Evolutionary conservation across 345 rosid genomes (phyloP).

Genomic region (Euphorbia pulcherrima): DNA sequence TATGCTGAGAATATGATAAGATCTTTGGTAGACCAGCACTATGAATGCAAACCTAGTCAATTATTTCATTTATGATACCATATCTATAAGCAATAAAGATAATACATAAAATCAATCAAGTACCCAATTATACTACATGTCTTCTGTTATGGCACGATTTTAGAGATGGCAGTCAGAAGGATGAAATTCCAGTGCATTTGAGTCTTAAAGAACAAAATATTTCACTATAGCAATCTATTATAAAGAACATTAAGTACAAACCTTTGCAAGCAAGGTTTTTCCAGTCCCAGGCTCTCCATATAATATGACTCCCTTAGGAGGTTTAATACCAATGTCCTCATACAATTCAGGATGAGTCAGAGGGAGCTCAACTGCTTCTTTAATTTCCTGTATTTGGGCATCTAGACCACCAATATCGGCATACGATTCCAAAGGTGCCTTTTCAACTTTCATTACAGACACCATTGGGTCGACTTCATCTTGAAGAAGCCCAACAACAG

Average conservation of each 20-base stretch:
- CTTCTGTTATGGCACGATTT: background rate
- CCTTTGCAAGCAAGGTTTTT: conserved; percentile 97
- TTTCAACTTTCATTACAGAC: conserved; percentile 98
- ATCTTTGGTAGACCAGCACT: background rate
- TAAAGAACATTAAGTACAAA: conserved; percentile 14
- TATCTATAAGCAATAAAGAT: background rate
- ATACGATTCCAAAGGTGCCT: conserved; percentile 98
- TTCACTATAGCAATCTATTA: background rate
- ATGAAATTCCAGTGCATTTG: background rate
- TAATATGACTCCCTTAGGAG: conserved; percentile 97
- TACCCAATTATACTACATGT: background rate
- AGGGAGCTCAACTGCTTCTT: conserved; percentile 99
- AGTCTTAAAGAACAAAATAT: background rate
- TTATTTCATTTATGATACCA: background rate
- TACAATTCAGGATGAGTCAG: conserved; percentile 95
- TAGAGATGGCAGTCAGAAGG: background rate
- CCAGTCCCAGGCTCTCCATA: conserved; percentile 99
- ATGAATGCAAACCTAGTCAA: conserved; percentile 1
- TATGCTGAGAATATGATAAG: background rate
- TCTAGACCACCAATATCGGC: conserved; percentile 98
- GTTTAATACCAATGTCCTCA: conserved; percentile 98
- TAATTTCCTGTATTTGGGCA: conserved; percentile 98
- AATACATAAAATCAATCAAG: background rate
- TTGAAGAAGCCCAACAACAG: conserved; percentile 95
- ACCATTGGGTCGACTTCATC: conserved; percentile 99